Conservation (phyloP, 164 flowering plant genomes). For the Vitis riparia region DNA sequence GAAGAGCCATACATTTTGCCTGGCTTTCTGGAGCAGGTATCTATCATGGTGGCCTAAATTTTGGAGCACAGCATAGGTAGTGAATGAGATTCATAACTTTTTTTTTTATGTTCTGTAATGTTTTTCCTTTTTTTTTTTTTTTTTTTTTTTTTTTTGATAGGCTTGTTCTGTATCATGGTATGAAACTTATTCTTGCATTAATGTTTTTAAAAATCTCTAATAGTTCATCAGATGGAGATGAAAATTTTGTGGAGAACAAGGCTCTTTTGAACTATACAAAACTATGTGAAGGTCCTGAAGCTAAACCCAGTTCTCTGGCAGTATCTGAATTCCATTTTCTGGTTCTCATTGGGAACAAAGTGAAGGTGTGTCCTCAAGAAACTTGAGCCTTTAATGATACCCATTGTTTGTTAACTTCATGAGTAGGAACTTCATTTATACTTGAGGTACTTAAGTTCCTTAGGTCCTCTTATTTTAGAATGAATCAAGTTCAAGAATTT, state of each 20-base stretch:
- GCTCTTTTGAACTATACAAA: slow-evolving; percentile 85
- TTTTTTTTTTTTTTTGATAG: not conserved
- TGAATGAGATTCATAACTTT: not conserved
- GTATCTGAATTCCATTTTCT: slow-evolving; percentile 93
- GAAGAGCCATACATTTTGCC: slow-evolving; percentile 94
- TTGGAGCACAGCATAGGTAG: slow-evolving; percentile 91
- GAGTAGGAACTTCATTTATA: not conserved
- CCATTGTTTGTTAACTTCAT: not conserved
- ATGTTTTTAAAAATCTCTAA: slow-evolving; percentile 9
- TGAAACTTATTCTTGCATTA: slow-evolving; percentile 2
- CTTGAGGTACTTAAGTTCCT: not conserved
- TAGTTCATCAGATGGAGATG: slow-evolving; percentile 89
- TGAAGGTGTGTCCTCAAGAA: slow-evolving; percentile 62
- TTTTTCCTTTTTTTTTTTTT: not conserved
- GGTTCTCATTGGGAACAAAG: slow-evolving; percentile 87
- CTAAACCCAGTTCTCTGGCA: slow-evolving; percentile 86
- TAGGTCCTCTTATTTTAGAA: not conserved
- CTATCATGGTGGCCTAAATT: slow-evolving; percentile 93
- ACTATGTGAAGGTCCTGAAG: slow-evolving; percentile 67
- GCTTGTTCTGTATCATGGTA: not conserved
- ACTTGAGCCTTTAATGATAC: not conserved
- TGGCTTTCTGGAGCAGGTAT: slow-evolving; percentile 99
- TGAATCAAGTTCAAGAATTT: too few relatives aligned
- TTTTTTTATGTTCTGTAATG: not conserved
- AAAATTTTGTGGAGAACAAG: slow-evolving; percentile 98